Percentiles rank a stretch among this genome's conserved stretches.
Evolutionary conservation across 208 protist genomes (phyloP).

Genomic region (Leishmania turanica): DNA sequence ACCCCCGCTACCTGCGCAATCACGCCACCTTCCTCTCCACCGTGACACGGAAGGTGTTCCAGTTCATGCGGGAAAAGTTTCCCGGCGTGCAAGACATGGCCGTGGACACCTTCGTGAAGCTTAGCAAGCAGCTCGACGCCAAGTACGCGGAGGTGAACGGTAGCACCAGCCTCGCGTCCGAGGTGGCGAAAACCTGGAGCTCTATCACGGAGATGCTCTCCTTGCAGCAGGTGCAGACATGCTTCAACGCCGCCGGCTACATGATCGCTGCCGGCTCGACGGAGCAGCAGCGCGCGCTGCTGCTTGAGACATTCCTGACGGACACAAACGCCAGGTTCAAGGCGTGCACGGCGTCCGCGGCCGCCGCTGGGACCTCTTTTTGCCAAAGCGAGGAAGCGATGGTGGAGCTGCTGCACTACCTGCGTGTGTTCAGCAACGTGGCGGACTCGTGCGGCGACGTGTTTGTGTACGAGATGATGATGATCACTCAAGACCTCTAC

Average conservation of each 20-base stretch:
- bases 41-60: slow-evolving; percentile 99
- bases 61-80: slow-evolving; percentile 99
- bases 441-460: slow-evolving; percentile 87
- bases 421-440: slow-evolving; percentile 95
- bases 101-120: slow-evolving; percentile 99
- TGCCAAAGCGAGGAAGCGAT: slow-evolving; percentile 60
- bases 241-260: slow-evolving; percentile 97
- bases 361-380: slow-evolving; percentile 50
- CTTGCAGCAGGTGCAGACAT: slow-evolving; percentile 94
- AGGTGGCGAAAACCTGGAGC: slow-evolving; percentile 90
- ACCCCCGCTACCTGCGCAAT: slow-evolving; percentile 97
- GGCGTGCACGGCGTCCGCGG: slow-evolving; percentile 56
- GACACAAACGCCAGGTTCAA: slow-evolving; percentile 90
- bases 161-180: slow-evolving; percentile 86
- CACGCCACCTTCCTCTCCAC: slow-evolving; percentile 98
- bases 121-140: slow-evolving; percentile 94
- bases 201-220: slow-evolving; percentile 94
- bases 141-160: slow-evolving; percentile 78
- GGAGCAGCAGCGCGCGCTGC: slow-evolving; percentile 29
- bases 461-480: slow-evolving; percentile 94
- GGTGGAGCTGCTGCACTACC: slow-evolving; percentile 90
- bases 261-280: slow-evolving; percentile 88
- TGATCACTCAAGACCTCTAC: slow-evolving; percentile 95
- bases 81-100: slow-evolving; percentile 99
- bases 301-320: slow-evolving; percentile 90